phyloP scores from a whole-genome alignment of 768 basidiomycete genomes.

The Boletus sp. region DNA sequence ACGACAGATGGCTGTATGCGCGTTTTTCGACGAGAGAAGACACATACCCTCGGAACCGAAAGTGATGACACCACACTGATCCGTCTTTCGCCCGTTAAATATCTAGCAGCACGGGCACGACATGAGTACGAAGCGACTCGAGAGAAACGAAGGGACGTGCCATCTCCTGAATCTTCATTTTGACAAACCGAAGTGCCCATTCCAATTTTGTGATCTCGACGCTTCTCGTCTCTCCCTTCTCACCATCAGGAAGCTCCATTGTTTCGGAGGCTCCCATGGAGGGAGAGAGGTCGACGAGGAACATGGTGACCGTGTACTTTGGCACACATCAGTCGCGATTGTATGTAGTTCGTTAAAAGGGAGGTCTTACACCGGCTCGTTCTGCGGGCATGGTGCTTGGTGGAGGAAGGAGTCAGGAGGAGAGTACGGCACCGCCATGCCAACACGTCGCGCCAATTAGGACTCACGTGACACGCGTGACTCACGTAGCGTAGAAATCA shows the following conservation, averaged over 20 bases:
- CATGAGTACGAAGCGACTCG: background rate
- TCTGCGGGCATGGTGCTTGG: conserved; percentile 79
- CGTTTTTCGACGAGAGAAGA: background rate
- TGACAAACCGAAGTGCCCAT: conserved; percentile 82
- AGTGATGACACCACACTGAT: conserved; percentile 85
- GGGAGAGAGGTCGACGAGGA: conserved; percentile 83
- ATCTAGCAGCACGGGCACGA: conserved; percentile 51
- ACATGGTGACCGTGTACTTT: conserved; percentile 86
- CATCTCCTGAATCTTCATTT: conserved; percentile 91
- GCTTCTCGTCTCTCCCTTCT: conserved; percentile 48
- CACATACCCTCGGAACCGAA: conserved; percentile 76
- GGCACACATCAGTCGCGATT: background rate
- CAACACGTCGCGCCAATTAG: conserved; percentile 27
- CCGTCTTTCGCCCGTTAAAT: conserved; percentile 88
- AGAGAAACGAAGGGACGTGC: conserved; percentile 36
- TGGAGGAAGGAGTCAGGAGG: conserved; percentile 25
- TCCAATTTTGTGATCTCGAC: conserved; percentile 75
- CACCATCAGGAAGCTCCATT: conserved; percentile 53
- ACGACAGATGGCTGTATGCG: background rate
- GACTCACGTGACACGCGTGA: conserved; percentile 36
- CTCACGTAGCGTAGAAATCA: background rate
- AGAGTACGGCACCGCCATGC: conserved; percentile 6
- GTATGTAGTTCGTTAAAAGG: background rate
- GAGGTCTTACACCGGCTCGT: conserved; percentile 66
- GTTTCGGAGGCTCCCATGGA: conserved; percentile 72